phyloP scores from a whole-genome alignment of 2,329 filamentous ascomycete genomes.

The Chrysoporthe deuterocubensis region DNA sequence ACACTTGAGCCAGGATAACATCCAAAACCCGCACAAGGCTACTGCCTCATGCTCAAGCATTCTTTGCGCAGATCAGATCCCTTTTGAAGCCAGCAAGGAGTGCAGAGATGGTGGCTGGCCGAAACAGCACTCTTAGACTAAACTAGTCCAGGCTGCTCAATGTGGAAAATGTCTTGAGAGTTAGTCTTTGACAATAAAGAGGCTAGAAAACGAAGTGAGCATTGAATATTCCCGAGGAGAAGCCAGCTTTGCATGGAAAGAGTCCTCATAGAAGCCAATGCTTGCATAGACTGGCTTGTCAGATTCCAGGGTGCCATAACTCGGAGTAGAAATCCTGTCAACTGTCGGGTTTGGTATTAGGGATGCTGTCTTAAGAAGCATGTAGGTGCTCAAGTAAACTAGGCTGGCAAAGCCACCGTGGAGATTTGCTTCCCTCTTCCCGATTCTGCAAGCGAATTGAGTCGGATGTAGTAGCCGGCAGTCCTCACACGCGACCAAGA shows the following conservation, averaged over 20 bases:
- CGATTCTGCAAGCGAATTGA: background rate
- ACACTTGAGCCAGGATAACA: background rate
- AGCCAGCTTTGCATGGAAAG: background rate
- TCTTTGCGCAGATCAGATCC: background rate
- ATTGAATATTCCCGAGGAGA: background rate
- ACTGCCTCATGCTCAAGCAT: background rate
- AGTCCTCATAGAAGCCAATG: background rate
- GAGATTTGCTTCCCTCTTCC: background rate
- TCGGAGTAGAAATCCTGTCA: background rate
- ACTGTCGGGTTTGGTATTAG: background rate
- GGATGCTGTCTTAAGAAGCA: background rate
- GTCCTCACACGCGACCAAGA: background rate
- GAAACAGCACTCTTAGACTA: background rate
- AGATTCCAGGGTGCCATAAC: background rate
- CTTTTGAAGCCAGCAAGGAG: background rate
- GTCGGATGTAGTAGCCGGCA: background rate
- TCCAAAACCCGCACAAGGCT: background rate
- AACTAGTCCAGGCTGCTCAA: background rate
- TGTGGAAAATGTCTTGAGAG: background rate
- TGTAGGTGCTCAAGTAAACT: background rate
- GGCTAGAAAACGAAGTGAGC: no score
- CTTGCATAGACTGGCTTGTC: background rate
- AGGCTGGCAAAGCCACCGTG: background rate
- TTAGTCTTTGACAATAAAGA: background rate
- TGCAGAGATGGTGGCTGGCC: background rate